Base-by-base conservation (phyloP, 192 early-diverging fungal species). In the Dissophora ornata region DNA sequence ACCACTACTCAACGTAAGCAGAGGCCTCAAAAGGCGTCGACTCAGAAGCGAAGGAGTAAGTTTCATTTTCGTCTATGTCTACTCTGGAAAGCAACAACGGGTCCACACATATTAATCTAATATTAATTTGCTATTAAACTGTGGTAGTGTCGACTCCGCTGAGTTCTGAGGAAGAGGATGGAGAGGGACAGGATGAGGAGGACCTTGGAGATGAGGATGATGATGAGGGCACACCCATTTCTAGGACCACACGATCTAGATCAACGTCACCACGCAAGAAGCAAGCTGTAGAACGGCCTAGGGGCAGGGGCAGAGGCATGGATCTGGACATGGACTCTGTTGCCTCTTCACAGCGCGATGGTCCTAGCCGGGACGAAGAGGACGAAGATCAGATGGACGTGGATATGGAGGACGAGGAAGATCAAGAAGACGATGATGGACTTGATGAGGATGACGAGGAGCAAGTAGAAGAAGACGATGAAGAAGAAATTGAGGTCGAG, bases 401-500 rank as follows among this genome's bases (percentile, higher is more conserved):
- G 9, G 71, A 69, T 66, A 80, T 80, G 67, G 56, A 63, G 22
- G 73, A 71, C 25, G 79, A 80, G 12, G 74, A 78, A 1, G 57
- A 62, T 16, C 63, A 79, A n/a, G 75, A 79, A 29, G 70, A 79
- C 8, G 73, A 63, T 7, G 61, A 65, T 25, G 65, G 55, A 25
- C 42, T 47, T 28, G 54, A 62, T 13, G 78, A 71, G 4, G 79
- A 67, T 11, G 57, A 77, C 12, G 66, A 57, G 16, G 81, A 78
- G 28, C 58, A 52, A 12, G 67, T 64, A 3, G 79, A 60, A 9
- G 77, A 82, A n/a, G 70, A 62, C 6, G 69, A 68, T 1, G 69
- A 57, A 4, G 74, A 78, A 16, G 51, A 45, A 29, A 67, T 66
- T 10, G 45, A 62, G 13, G 70, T 40, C 12, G 58, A 48, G 7